Percentiles rank a stretch among this genome's conserved stretches.
phyloP scores from a whole-genome alignment of 208 protist species.

The Trichomonas gallinae region DNA sequence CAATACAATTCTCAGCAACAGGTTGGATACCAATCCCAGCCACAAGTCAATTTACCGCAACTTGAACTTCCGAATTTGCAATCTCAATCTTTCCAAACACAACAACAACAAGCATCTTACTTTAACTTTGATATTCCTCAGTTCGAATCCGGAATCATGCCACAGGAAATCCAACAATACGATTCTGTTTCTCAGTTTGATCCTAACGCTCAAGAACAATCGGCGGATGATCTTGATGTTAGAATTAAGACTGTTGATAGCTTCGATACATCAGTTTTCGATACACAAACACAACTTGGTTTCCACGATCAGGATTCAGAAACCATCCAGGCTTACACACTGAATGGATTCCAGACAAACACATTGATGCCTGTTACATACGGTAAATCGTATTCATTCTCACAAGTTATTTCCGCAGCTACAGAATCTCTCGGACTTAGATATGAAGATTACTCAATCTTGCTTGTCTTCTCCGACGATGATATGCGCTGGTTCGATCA shows the following conservation, averaged over 20 bases:
- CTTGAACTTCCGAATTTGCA: background rate
- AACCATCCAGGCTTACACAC: background rate
- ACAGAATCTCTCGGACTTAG: background rate
- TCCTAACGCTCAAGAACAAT: background rate
- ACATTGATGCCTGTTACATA: background rate
- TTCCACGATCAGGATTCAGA: background rate
- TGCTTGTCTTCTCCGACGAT: background rate
- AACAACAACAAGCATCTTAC: background rate
- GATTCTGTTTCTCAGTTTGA: background rate
- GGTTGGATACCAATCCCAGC: background rate
- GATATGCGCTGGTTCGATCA: background rate
- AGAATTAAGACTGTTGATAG: background rate
- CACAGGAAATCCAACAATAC: background rate
- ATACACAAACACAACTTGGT: background rate
- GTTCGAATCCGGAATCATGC: background rate
- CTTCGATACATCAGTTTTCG: background rate
- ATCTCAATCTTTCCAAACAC: background rate
- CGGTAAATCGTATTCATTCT: background rate
- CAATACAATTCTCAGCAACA: background rate
- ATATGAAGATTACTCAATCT: background rate
- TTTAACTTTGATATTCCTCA: background rate
- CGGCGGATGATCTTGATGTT: background rate
- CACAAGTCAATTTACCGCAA: background rate
- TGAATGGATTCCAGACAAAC: background rate
- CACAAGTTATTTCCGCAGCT: background rate